Evolutionary conservation across 129 eudicot species (phyloP), one percentile per base, ranked within the genome.

Genomic region (Erigeron canadensis): DNA sequence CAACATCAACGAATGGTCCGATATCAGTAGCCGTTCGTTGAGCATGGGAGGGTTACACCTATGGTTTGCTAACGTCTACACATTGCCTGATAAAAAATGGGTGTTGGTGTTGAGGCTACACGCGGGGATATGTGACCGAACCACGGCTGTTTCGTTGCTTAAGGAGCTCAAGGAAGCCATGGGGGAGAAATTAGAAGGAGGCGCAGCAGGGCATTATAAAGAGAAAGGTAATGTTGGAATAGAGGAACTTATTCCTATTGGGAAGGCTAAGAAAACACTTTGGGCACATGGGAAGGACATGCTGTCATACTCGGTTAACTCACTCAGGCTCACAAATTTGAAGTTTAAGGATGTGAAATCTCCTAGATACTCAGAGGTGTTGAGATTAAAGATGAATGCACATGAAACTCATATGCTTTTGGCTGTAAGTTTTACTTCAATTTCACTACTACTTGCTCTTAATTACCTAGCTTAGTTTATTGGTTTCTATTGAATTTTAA

Each of bases 231-330:
- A 73, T 48, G 54, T 70, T 70, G 91, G 86, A 66, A 86, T 86
- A 9, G 91, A 86, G 57, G 81, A 73, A 39, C 81, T 86, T 68
- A 69, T 86, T 53, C 91, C 88, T 2, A 21, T 42, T 65, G 91
- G 86, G 63, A 65, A 67, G 77, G 55, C 77, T 38, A 86, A 86
- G 71, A 86, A 86, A 80, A 62, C 88, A 18, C 11, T 86, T 37
- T 86, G 88, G 91, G 85, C 84, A 1, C 86, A 81, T 80, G 91
- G 91, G 60, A 13, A 77, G 74, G 91, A 86, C 72, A 78, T 71
- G 84, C 37, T 86, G 16, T 78, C 84, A 10, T 86, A 86, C 74
- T 83, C 86, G 1, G 67, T 83, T 6, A 79, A 72, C 78, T 83
- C 88, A 2, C 59, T 86, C 7, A 75, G 82, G 73, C 82, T 86